These are phyloP conservation scores for Protomyces macrosporus DNA, from an alignment of 1,139 yeast species.

Conservation along the genomic window DNA sequence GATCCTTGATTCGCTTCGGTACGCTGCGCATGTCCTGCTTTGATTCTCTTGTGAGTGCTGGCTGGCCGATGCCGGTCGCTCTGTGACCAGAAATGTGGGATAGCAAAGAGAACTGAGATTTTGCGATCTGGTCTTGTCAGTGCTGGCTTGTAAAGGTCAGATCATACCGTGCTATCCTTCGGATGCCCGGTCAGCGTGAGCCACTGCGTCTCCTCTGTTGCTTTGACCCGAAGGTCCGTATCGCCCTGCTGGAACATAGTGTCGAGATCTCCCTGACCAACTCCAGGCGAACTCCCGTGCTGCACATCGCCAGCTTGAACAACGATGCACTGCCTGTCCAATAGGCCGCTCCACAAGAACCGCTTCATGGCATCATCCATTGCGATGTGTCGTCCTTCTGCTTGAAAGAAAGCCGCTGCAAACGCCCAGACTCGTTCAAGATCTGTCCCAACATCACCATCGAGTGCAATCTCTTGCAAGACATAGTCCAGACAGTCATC, in stretches of 20 bases:
- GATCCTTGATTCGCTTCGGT: conserved; percentile 10
- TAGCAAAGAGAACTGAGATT: conserved; percentile 1
- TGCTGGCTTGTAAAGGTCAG: not conserved
- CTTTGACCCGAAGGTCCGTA: not conserved
- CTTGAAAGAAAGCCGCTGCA: not conserved
- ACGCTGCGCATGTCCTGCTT: conserved; percentile 24
- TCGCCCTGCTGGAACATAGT: not conserved
- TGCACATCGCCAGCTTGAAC: not conserved
- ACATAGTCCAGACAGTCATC: conserved; percentile 19
- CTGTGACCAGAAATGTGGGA: conserved; percentile 5
- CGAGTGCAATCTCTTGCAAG: conserved; percentile 10
- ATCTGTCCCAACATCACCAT: conserved; percentile 1
- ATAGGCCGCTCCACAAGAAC: not conserved
- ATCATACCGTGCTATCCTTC: conserved; percentile 2
- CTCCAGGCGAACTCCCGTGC: too few species aligned
- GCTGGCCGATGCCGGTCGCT: conserved; percentile 3
- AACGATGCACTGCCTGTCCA: not conserved
- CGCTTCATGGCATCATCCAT: conserved; percentile 10
- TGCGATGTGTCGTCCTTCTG: not conserved
- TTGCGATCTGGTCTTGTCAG: not conserved
- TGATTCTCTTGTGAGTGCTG: conserved; percentile 1
- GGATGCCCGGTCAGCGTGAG: conserved; percentile 10
- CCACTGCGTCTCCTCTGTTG: conserved; percentile 17
- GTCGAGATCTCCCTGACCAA: too few species aligned
- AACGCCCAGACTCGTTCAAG: not conserved